Base-by-base conservation (phyloP, 805 yeast species). In the Tetrapisispora namnaoensis region DNA sequence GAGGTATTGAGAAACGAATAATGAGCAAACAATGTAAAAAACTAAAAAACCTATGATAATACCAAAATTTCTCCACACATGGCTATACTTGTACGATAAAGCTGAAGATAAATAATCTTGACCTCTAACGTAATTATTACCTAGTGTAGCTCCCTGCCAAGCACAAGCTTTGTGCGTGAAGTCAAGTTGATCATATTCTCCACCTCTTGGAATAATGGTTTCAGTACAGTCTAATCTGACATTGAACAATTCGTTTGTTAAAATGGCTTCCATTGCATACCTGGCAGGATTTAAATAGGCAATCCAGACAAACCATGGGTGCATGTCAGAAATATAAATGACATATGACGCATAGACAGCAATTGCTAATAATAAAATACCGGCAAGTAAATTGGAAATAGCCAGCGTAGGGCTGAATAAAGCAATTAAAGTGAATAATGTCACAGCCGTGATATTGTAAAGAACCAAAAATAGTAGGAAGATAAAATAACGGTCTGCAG, bases 61-160 rank as follows among this genome's bases (percentile, higher is more conserved):
- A 57, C 87, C 95, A 49, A 82, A 71, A 62, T 86, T 83, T 70
- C 95, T 78, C 95, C 95, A 86, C 51, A 76, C 75, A 64, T 86
- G 88, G 24, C 63, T 50, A 57, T 73, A 77, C 24, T 62, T 56
- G 69, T 82, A 86, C 35, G 65, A 57, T 63, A 68, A 82, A 9
- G 79, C 63, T 6, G 58, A 56, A 2, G 51, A 49, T 43, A 86
- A 53, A 58, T 82, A 85, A 46, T 63, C 68, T 49, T 77, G 74
- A 51, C 95, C 95, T 46, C 67, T 59, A 41, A 85, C 84, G 42
- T 54, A 53, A 21, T 56, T 50, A 22, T 62, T 56, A 47, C 93
- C 91, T 2, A 80, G 68, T 2, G 60, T 59, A n/a, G 88, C 70
- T 43, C 90, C 87, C 37, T 75, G 76, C 49, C 75, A 73, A 13